These are phyloP conservation scores for Neofusicoccum parvum DNA, from an alignment of 2,329 filamentous ascomycete species.

Conservation along the genomic window DNA sequence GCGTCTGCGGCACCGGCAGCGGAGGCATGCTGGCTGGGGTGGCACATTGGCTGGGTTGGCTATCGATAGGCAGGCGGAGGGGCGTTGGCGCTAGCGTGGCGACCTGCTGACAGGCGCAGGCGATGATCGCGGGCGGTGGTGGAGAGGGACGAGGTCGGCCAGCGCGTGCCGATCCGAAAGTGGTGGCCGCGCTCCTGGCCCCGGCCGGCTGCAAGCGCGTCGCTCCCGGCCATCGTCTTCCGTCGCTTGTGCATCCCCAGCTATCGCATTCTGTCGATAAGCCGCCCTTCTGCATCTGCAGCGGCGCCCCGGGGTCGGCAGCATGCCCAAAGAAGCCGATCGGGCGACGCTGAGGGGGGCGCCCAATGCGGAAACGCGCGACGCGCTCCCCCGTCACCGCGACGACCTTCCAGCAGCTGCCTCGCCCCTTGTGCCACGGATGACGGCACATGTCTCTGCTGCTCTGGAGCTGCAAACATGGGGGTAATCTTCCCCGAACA, in stretches of 20 bases:
- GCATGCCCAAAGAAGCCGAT: neutral
- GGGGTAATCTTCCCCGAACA: neutral
- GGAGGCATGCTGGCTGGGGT: neutral
- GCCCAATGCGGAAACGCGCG: neutral
- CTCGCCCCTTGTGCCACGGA: neutral
- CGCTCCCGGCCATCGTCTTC: neutral
- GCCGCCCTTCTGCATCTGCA: neutral
- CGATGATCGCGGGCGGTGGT: neutral
- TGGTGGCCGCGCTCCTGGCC: neutral
- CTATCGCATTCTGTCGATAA: neutral
- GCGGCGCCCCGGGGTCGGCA: neutral
- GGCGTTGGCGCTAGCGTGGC: neutral
- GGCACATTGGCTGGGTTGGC: neutral
- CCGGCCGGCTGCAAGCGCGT: neutral
- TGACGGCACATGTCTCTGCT: neutral
- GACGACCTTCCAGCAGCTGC: neutral
- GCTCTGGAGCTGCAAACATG: neutral
- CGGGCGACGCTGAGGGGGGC: neutral
- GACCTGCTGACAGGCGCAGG: neutral
- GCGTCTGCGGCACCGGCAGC: neutral
- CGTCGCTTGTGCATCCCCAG: neutral
- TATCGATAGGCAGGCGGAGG: neutral
- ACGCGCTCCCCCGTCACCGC: neutral
- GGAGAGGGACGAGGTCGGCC: neutral
- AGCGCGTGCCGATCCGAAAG: neutral